Base-by-base conservation (phyloP, 768 basidiomycete species). In the Mycena vulgaris region DNA sequence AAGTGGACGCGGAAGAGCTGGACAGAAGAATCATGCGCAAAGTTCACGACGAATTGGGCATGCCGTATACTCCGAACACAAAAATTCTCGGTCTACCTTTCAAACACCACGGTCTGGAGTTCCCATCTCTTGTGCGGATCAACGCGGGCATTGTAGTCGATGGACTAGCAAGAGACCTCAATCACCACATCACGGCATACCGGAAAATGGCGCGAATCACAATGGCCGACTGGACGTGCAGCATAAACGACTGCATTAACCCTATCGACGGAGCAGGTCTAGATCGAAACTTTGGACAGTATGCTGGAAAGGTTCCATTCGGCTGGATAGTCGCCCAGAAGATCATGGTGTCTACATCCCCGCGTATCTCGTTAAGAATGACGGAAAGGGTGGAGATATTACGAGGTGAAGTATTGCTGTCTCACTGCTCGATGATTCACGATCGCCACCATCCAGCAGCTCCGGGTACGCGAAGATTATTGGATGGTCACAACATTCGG, bases 151-250 rank as follows among this genome's bases (percentile, higher is more conserved):
- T 52, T 11, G 57, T 64, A 2, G 55, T 75, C 10, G 51, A 62
- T 21, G 72, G 72, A 3, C 35, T 75, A 7, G 37, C 23, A 5
- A 35, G 74, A 0, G 63, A 70, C 31, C 66, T 75, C 0, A 75
- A 75, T 40, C 74, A 75, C 39, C 74, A 75, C 51, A 67, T 75
- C 13, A 17, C 68, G n/a, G 48, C 59, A 14, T 75, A 61, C 51
- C 58, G 74, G 2, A 19, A n/a, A 5, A 63, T 75, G 71, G 74
- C 74, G 3, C 27, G 37, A 8, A 67, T 75, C 40, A 68, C 74
- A 0, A 31, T 71, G 6, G 59, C 66, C 0, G 70, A 74, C 27
- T 75, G 72, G 74, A 68, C 63, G 3, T 74, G 72, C 51, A n/a
- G 8, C 1, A 40, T 73, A 3, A 70, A 67, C 48, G 7, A 49